Percentiles rank a stretch among this genome's conserved stretches.
These are phyloP conservation scores for Xenoacremonium recifei DNA, from an alignment of 2,329 filamentous ascomycete species.

Conservation along the genomic window DNA sequence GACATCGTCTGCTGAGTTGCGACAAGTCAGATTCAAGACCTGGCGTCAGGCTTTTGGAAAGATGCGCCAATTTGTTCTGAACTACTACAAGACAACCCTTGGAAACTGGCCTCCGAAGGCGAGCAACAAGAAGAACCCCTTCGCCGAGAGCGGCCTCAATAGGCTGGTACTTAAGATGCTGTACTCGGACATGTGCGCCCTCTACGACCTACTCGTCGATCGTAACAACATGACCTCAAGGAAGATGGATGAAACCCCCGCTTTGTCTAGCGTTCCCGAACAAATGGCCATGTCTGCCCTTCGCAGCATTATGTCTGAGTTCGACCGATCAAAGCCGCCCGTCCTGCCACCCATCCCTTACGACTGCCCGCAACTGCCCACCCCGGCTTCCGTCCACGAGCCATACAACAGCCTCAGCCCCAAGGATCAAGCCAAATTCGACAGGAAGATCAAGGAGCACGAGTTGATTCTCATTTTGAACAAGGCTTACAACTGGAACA, in stretches of 20 bases:
- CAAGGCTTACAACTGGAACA: slow-evolving; percentile 77
- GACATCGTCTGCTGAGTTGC: slow-evolving; percentile 73
- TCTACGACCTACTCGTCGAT: slow-evolving; percentile 89
- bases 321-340: slow-evolving; percentile 83
- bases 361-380: slow-evolving; percentile 77
- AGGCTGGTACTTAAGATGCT: slow-evolving; percentile 76
- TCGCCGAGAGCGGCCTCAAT: slow-evolving; percentile 84
- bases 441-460: slow-evolving; percentile 71
- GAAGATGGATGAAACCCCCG: slow-evolving; percentile 64
- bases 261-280: slow-evolving; percentile 53
- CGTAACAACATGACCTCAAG: slow-evolving; percentile 75
- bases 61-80: slow-evolving; percentile 71
- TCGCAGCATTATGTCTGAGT: slow-evolving; percentile 79
- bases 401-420: slow-evolving; percentile 63
- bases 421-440: slow-evolving; percentile 73
- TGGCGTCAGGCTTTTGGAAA: slow-evolving; percentile 76
- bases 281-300: slow-evolving; percentile 68
- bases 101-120: slow-evolving; percentile 88
- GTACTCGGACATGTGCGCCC: slow-evolving; percentile 79
- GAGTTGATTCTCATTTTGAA: slow-evolving; percentile 77
- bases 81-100: slow-evolving; percentile 61
- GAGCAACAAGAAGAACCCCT: slow-evolving; percentile 85
- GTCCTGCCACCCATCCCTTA: slow-evolving; percentile 90
- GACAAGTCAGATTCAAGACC: slow-evolving; percentile 74
- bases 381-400: slow-evolving; percentile 62